Evolutionary conservation across 169 alveolate species (phyloP).

Genomic region (Fabrea salina): DNA sequence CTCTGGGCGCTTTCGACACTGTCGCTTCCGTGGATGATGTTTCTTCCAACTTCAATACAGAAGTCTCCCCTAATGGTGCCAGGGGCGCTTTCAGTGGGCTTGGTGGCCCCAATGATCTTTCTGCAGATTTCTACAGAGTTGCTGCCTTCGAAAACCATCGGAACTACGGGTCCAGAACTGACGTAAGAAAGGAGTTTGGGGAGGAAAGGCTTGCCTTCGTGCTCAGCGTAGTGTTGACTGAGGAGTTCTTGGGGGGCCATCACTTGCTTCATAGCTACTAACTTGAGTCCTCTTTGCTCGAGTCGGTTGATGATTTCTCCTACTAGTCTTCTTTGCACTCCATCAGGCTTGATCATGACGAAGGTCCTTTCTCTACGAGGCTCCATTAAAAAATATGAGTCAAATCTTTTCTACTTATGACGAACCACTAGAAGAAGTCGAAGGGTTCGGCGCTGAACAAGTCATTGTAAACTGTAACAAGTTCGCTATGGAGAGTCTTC

Average conservation of each 20-base stretch:
- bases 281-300: slow-evolving; percentile 93
- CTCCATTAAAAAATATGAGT: no score
- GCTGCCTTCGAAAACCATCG: slow-evolving; percentile 98
- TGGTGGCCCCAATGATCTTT: slow-evolving; percentile 92
- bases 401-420: no score
- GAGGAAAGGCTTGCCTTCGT: slow-evolving; percentile 92
- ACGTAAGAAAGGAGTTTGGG: slow-evolving; percentile 88
- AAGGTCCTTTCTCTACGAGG: slow-evolving; percentile 87
- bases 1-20: slow-evolving; percentile 91
- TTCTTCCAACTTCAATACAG: slow-evolving; percentile 92
- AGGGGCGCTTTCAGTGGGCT: slow-evolving; percentile 90
- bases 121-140: slow-evolving; percentile 94
- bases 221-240: slow-evolving; percentile 95
- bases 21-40: slow-evolving; percentile 95
- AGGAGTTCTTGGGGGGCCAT: slow-evolving; percentile 85
- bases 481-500: no score
- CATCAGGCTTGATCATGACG: slow-evolving; percentile 99
- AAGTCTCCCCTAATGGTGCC: slow-evolving; percentile 96
- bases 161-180: slow-evolving; percentile 95
- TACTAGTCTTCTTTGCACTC: slow-evolving; percentile 96
- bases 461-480: no score
- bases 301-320: slow-evolving; percentile 93
- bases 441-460: no score
- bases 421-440: no score
- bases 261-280: slow-evolving; percentile 91